phyloP scores from a whole-genome alignment of 345 rosid genomes.

The Sisymbrium irio region DNA sequence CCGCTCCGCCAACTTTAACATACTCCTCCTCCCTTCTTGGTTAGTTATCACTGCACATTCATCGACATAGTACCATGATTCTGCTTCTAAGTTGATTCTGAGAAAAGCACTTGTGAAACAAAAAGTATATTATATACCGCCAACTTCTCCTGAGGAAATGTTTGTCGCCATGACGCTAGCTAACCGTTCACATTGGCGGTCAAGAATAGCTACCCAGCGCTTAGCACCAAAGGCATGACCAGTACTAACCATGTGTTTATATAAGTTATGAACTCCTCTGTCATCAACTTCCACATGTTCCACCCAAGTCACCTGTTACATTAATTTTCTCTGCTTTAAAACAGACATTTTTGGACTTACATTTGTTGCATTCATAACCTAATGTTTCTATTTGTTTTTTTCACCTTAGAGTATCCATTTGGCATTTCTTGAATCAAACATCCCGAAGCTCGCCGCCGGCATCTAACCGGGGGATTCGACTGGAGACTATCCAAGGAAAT shows the following conservation, averaged over 20 bases:
- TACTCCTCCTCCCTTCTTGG: slow-evolving; percentile 84
- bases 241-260: slow-evolving; percentile 75
- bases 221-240: slow-evolving; percentile 92
- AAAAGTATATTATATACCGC: slow-evolving; percentile 41
- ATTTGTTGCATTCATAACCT: background rate
- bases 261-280: slow-evolving; percentile 77
- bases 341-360: background rate
- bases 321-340: background rate
- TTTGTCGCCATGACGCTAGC: slow-evolving; percentile 91
- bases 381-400: background rate
- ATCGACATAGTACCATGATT: background rate
- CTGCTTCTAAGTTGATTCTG: background rate
- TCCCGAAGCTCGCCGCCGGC: slow-evolving; percentile 84
- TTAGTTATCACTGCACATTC: slow-evolving; percentile 45
- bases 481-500: slow-evolving; percentile 79
- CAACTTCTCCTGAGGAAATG: slow-evolving; percentile 62
- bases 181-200: slow-evolving; percentile 89
- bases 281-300: slow-evolving; percentile 95
- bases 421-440: slow-evolving; percentile 93
- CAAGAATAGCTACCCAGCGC: slow-evolving; percentile 83
- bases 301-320: slow-evolving; percentile 79
- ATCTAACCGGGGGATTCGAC: slow-evolving; percentile 52
- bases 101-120: background rate
- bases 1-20: slow-evolving; percentile 87
- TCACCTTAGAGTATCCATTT: slow-evolving; percentile 92